phyloP scores from a whole-genome alignment of 2,329 filamentous ascomycete genomes.

The Epichloe festucae region DNA sequence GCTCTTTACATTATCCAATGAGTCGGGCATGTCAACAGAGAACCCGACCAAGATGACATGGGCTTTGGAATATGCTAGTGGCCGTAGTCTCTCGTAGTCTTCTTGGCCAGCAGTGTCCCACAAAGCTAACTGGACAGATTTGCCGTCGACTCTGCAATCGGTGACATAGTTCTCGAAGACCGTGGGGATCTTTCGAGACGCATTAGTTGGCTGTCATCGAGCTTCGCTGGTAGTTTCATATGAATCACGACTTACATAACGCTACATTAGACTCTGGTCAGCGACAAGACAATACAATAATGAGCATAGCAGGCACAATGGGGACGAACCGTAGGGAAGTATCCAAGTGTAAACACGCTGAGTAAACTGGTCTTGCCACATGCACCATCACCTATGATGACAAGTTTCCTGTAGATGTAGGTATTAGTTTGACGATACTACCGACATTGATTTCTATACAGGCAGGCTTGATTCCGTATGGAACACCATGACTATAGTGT shows the following conservation, averaged over 20 bases:
- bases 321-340: conserved; percentile 82
- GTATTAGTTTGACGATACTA: not conserved
- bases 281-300: not conserved
- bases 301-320: conserved; percentile 1
- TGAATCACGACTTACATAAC: conserved; percentile 36
- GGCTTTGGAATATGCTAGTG: conserved; percentile 90
- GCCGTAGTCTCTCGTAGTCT: conserved; percentile 91
- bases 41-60: conserved; percentile 97
- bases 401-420: conserved; percentile 60
- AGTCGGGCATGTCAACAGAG: conserved; percentile 88
- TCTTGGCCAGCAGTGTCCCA: conserved; percentile 99
- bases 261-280: conserved; percentile 24
- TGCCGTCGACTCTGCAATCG: conserved; percentile 94
- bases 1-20: conserved; percentile 93
- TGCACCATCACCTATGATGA: conserved; percentile 93
- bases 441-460: not conserved
- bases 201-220: conserved; percentile 9
- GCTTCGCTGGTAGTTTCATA: not conserved
- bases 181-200: conserved; percentile 55
- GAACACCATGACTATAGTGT: not conserved
- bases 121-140: conserved; percentile 92
- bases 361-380: conserved; percentile 97
- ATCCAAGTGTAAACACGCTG: conserved; percentile 94
- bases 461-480: not conserved
- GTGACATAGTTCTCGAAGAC: conserved; percentile 99